Evolutionary conservation across 768 basidiomycete species (phyloP).

Genomic region (Hortiboletus campestris): DNA sequence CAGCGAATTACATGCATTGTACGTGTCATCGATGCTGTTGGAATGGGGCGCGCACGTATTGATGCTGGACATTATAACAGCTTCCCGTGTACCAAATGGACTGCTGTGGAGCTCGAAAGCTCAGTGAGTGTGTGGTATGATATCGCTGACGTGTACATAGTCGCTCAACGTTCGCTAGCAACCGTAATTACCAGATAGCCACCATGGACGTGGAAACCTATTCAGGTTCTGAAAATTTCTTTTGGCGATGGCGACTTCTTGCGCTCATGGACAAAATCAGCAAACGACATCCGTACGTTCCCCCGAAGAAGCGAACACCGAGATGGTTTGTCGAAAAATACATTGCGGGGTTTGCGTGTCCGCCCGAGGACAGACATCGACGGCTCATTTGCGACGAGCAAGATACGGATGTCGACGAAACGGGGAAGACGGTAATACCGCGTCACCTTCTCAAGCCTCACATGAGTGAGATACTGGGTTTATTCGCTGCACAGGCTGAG

Average conservation of each 20-base stretch:
- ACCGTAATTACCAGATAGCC: slow-evolving; percentile 43
- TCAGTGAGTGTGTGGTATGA: slow-evolving; percentile 17
- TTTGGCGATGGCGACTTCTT: slow-evolving; percentile 50
- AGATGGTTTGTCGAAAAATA: slow-evolving; percentile 51
- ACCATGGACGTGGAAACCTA: slow-evolving; percentile 48
- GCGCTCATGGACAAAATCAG: slow-evolving; percentile 47
- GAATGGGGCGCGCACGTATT: not conserved
- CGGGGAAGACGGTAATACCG: slow-evolving; percentile 29
- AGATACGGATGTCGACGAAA: slow-evolving; percentile 31
- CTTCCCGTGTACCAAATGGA: slow-evolving; percentile 28
- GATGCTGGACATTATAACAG: slow-evolving; percentile 24
- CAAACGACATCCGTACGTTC: slow-evolving; percentile 32
- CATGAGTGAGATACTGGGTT: slow-evolving; percentile 46
- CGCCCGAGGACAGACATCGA: slow-evolving; percentile 25
- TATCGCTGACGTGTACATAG: not conserved
- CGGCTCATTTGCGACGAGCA: slow-evolving; percentile 38
- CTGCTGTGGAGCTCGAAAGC: slow-evolving; percentile 32
- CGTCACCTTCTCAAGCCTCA: slow-evolving; percentile 49
- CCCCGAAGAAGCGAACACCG: slow-evolving; percentile 41
- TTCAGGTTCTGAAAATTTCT: slow-evolving; percentile 44
- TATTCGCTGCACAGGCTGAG: slow-evolving; percentile 54
- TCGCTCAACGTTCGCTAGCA: slow-evolving; percentile 27
- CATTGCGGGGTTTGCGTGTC: slow-evolving; percentile 26
- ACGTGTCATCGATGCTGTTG: slow-evolving; percentile 1
- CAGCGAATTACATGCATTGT: slow-evolving; percentile 43